A percentile compares a stretch with the other conserved stretches of the same genome.
Conservation (phyloP, 441 rosid species). For the Adansonia madagascariensis region DNA sequence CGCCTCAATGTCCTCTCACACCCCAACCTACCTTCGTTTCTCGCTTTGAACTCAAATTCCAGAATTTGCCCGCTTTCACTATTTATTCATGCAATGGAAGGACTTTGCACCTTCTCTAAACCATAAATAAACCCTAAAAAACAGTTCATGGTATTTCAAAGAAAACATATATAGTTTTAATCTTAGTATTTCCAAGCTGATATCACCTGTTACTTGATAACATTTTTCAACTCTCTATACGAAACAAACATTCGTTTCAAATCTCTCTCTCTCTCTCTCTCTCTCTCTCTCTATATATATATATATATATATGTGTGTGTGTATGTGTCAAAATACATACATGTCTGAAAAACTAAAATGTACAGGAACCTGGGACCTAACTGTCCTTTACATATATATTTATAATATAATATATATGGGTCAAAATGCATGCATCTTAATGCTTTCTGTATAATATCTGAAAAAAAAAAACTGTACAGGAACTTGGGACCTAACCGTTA, state of each 20-base stretch:
- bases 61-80: constrained; percentile 38
- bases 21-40: constrained; percentile 43
- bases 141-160: background rate
- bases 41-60: constrained; percentile 31
- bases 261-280: too few relatives aligned
- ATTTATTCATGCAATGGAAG: constrained; percentile 13
- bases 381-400: too few relatives aligned
- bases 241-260: constrained; percentile 5
- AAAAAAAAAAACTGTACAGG: background rate
- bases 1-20: constrained; percentile 60
- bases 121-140: background rate
- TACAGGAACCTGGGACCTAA: background rate
- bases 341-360: background rate
- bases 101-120: background rate
- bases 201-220: background rate
- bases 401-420: background rate
- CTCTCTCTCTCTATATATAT: too few relatives aligned
- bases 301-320: background rate
- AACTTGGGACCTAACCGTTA: background rate
- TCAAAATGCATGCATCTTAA: constrained; percentile 7
- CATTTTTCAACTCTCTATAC: background rate
- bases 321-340: background rate
- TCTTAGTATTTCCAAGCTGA: background rate
- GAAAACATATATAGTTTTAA: background rate
- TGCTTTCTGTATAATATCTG: too few relatives aligned